Percentiles rank a stretch among this genome's conserved stretches.
Evolutionary conservation across 2,329 filamentous ascomycete genomes (phyloP).

Genomic region (Cladobotryum mycophilum): DNA sequence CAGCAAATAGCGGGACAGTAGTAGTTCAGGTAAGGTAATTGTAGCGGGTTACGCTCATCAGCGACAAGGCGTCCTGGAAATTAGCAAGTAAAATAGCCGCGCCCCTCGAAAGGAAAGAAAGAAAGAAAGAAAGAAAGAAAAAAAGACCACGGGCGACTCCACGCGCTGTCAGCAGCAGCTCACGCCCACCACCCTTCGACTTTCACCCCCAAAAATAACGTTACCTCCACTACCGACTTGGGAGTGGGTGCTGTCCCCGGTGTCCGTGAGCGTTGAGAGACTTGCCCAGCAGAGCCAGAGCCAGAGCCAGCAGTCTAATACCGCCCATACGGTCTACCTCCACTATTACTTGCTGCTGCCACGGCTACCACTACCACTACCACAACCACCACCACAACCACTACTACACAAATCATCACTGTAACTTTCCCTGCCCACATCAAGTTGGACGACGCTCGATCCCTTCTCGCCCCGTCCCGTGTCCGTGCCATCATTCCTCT

Average conservation of each 20-base stretch:
- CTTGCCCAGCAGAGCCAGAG: slow-evolving; percentile 9
- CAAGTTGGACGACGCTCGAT: background rate
- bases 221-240: no score
- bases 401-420: no score
- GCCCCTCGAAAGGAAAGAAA: no score
- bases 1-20: slow-evolving; percentile 2
- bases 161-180: slow-evolving; percentile 11
- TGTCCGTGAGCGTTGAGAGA: no score
- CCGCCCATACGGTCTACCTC: background rate
- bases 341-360: background rate
- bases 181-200: slow-evolving; percentile 8
- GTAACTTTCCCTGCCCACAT: background rate
- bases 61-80: slow-evolving; percentile 10
- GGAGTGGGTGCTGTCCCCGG: no score
- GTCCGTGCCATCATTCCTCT: background rate
- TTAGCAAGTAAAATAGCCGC: slow-evolving; percentile 11
- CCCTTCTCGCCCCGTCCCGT: background rate
- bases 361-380: background rate
- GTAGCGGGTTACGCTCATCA: slow-evolving; percentile 4
- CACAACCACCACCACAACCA: background rate
- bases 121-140: no score
- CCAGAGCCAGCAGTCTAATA: slow-evolving; percentile 7
- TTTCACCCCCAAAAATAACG: background rate
- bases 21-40: no score
- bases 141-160: slow-evolving; percentile 8